A percentile compares a stretch with the other conserved stretches of the same genome.
These are phyloP conservation scores for Hypomontagnella submonticulosa DNA, from an alignment of 495 filamentous ascomycete genomes.

Conservation along the genomic window DNA sequence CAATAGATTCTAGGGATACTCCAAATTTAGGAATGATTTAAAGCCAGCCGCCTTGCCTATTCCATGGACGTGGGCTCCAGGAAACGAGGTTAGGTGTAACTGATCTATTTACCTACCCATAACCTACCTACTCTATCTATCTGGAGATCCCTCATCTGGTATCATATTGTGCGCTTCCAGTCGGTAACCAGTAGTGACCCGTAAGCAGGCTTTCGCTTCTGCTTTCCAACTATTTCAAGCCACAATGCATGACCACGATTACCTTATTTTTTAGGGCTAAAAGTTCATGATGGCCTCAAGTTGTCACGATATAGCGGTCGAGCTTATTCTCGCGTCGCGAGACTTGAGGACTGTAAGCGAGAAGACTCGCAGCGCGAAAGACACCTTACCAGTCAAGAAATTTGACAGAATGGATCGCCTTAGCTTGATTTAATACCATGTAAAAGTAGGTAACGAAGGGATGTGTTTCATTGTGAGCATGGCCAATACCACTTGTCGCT, in stretches of 20 bases:
- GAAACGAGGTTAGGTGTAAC: slow-evolving; percentile 19
- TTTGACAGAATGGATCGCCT: too few species aligned
- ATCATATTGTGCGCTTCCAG: background rate
- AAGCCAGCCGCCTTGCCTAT: slow-evolving; percentile 1
- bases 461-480: too few species aligned
- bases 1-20: background rate
- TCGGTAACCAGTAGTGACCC: slow-evolving; percentile 3
- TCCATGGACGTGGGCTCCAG: slow-evolving; percentile 2
- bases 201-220: slow-evolving; percentile 16
- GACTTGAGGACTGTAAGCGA: background rate
- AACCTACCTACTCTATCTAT: too few species aligned
- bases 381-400: slow-evolving; percentile 9
- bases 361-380: background rate
- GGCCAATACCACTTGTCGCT: too few species aligned
- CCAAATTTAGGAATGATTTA: slow-evolving; percentile 13
- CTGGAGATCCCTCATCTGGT: too few species aligned
- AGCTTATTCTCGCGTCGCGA: slow-evolving; percentile 1
- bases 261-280: background rate
- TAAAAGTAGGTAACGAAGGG: too few species aligned
- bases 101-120: slow-evolving; percentile 7
- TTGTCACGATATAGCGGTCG: slow-evolving; percentile 11
- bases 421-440: slow-evolving; percentile 1
- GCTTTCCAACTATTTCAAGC: slow-evolving; percentile 1
- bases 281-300: slow-evolving; percentile 20
- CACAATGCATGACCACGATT: slow-evolving; percentile 19